phyloP scores from a whole-genome alignment of 345 rosid species.

The Euphorbia peplus region DNA sequence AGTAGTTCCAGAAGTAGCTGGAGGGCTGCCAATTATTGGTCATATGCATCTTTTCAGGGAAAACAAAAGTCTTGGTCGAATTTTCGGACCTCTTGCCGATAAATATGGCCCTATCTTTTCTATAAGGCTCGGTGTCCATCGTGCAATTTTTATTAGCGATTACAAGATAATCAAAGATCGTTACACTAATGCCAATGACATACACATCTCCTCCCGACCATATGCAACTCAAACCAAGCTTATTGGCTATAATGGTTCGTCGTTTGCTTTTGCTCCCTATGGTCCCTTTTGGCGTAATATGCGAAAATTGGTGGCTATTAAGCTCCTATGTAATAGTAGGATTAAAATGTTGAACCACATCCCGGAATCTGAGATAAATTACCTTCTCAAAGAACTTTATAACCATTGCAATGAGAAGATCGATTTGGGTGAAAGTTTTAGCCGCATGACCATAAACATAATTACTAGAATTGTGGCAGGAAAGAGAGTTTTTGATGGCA shows the following conservation, averaged over 20 bases:
- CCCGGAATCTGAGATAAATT: slow-evolving; percentile 15
- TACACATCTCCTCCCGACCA: slow-evolving; percentile 15
- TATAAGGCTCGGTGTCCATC: background rate
- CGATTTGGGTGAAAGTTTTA: background rate
- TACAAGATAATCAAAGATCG: slow-evolving; percentile 11
- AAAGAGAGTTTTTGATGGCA: slow-evolving; percentile 11
- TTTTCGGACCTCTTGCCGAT: background rate
- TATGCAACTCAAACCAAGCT: slow-evolving; percentile 16
- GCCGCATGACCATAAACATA: slow-evolving; percentile 4
- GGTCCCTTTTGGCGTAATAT: slow-evolving; percentile 21
- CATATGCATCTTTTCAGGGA: background rate
- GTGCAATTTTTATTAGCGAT: background rate
- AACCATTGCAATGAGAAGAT: background rate
- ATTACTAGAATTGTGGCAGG: slow-evolving; percentile 22
- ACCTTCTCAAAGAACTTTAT: slow-evolving; percentile 12
- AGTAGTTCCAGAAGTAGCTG: background rate
- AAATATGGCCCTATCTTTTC: slow-evolving; percentile 5
- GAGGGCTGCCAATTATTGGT: background rate
- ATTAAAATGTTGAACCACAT: slow-evolving; percentile 15
- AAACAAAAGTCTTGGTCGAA: background rate
- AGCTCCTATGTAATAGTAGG: slow-evolving; percentile 19
- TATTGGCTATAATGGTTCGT: slow-evolving; percentile 13
- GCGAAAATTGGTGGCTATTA: slow-evolving; percentile 8
- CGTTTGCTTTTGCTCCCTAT: slow-evolving; percentile 12
- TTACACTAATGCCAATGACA: slow-evolving; percentile 19